Conservation (phyloP, 805 yeast genomes). For the Cyberlindnera maritima region DNA sequence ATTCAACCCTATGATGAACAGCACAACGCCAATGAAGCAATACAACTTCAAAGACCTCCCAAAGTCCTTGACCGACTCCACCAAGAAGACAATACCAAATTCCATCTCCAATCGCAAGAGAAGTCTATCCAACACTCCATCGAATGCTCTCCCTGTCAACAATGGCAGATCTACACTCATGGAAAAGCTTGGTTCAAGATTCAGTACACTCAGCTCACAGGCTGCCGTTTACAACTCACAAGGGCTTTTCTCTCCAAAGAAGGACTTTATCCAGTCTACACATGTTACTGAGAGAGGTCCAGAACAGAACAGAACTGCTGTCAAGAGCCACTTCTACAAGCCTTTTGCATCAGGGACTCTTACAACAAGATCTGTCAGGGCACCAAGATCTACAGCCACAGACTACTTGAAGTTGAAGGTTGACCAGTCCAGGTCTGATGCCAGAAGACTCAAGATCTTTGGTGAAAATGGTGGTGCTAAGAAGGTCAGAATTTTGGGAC, state of each 20-base stretch:
- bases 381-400: constrained; percentile 17
- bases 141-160: constrained; percentile 19
- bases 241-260: constrained; percentile 36
- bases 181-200: constrained; percentile 35
- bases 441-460: constrained; percentile 39
- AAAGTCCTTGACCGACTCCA: constrained; percentile 35
- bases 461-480: constrained; percentile 28
- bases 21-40: constrained; percentile 30
- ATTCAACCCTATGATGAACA: constrained; percentile 30
- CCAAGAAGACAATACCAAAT: constrained; percentile 17
- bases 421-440: constrained; percentile 41
- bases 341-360: constrained; percentile 14
- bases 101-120: constrained; percentile 22
- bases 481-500: constrained; percentile 28
- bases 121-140: constrained; percentile 22
- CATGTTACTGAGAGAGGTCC: constrained; percentile 15
- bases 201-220: constrained; percentile 27
- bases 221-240: constrained; percentile 29
- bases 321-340: constrained; percentile 5
- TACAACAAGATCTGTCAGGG: constrained; percentile 29
- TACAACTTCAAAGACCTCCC: constrained; percentile 35
- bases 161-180: constrained; percentile 29
- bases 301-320: constrained; percentile 2
- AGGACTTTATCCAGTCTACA: constrained; percentile 22
- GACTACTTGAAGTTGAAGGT: constrained; percentile 34